Evolutionary conservation across 768 basidiomycete species (phyloP), one percentile per base, ranked within the genome.

Genomic region (Grammothele lineata): DNA sequence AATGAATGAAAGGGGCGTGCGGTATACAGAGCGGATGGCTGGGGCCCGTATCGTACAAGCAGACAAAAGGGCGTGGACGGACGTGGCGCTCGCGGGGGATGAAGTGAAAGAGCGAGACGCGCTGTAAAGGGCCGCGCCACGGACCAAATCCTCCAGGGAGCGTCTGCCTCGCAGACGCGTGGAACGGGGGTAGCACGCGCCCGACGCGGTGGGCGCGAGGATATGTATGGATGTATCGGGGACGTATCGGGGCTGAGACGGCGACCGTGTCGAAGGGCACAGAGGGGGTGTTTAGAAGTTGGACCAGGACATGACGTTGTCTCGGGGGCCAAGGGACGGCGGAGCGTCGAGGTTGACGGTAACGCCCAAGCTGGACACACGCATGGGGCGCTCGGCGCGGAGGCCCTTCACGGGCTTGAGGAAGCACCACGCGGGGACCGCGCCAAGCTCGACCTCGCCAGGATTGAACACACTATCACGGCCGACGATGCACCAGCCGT

Each of bases 381-480:
- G 76, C 55, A 85, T 66, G 1, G 87, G 86, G 18, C 87, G 73
- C 54, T 81, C 77, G 4, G 78, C 74, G 32, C 71, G 65, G 45
- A 83, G 68, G 3, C 81, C 83, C 50, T 77, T 75, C 38, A 75
- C 71, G 26, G 81, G 76, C 57, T 79, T 80, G 53, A 79, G 45
- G 72, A 91, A 88, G 59, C 78, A 81, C 85, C 87, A 90, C 5
- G 83, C 78, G 10, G 87, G 87, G 3, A 87, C 78, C 25, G 83
- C 74, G 32, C 87, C 87, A 15, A 87, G 62, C 59, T 88, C 85
- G 27, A 81, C 68, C 34, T 77, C 70, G 17, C 66, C 68, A 3
- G 60, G 52, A 19, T 56, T 62, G 51, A 61, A 44, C 26, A 55
- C 21, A 64, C 58, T 62, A 50, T 83, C 77, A 23, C 83, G 70